Conservation (phyloP, 768 basidiomycete species). For the Neoboletus subvelutipes region DNA sequence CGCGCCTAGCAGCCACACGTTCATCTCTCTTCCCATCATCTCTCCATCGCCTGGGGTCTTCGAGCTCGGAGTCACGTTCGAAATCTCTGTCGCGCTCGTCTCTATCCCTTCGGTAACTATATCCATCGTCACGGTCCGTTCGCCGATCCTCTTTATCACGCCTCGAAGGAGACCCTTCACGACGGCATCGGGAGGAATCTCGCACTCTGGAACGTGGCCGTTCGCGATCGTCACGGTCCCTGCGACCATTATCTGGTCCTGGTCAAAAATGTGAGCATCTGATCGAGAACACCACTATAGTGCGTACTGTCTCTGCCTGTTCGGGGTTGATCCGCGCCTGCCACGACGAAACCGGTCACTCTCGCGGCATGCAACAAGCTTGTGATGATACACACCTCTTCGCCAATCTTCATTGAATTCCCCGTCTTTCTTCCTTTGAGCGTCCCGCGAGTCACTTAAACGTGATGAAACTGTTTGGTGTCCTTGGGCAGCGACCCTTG, state of each 20-base stretch:
- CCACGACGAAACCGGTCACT: background rate
- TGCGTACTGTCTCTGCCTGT: constrained; percentile 59
- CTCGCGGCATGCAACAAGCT: background rate
- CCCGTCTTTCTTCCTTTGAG: constrained; percentile 63
- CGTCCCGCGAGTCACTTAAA: constrained; percentile 57
- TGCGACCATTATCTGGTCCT: constrained; percentile 56
- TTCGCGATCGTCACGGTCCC: constrained; percentile 62
- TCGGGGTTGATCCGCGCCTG: constrained; percentile 51
- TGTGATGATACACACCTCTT: constrained; percentile 53
- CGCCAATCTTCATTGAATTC: constrained; percentile 85
- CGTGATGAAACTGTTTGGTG: constrained; percentile 43
- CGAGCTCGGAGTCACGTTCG: constrained; percentile 52
- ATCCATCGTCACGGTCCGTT: constrained; percentile 34
- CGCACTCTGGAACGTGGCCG: constrained; percentile 62
- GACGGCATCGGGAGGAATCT: constrained; percentile 59
- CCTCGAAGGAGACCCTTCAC: constrained; percentile 55
- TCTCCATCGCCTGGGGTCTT: constrained; percentile 75
- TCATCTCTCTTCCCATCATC: constrained; percentile 84
- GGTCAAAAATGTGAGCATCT: constrained; percentile 13
- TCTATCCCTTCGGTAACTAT: constrained; percentile 27
- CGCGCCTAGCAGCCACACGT: constrained; percentile 60
- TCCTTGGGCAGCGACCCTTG: constrained; percentile 39
- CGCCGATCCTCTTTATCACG: constrained; percentile 46
- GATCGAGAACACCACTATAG: background rate
- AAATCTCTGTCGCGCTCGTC: constrained; percentile 42